Base-by-base conservation (phyloP, 805 yeast genomes). In the Sugiyamaella qingdaonensis region DNA sequence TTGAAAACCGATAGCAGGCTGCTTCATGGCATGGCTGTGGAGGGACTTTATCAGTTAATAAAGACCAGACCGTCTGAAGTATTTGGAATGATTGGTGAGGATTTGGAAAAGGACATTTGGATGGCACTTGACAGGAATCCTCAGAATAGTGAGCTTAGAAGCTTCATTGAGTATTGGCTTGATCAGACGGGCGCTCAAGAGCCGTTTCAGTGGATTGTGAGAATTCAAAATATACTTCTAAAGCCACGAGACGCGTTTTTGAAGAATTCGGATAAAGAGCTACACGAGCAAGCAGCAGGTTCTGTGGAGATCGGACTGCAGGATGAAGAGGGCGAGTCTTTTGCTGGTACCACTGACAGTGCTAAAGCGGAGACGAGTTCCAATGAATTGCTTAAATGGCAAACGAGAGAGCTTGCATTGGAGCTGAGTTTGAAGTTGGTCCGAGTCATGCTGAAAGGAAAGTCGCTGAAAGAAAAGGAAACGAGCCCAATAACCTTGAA, bases 21-120 rank as follows among this genome's bases (percentile, higher is more conserved):
- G 5, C 55, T 67, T 11, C 57, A 69, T 19, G 67, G 69, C 16
- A 68, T 75, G 2, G 80, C 85, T 1, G 76, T 82, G 49, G 77
- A 73, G 33, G 77, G 86, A n/a, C 72, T 84, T 51, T 76, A 74
- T 29, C 87, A 85, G 60, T 61, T 86, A 31, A 71, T 82, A 33
- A 80, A 81, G 57, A 73, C 81, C 0, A 78, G 80, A 1, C 77
- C 78, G n/a, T 70, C 73, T 14, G 64, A 71, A 18, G 63, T 78
- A 1, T 74, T 84, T 52, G 63, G 70, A 1, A 52, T 65, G 9
- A 62, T 70, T 0, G 71, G 70, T 1, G 66, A 70, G 11, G 76
- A 74, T 1, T 64, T 82, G 5, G 82, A 81, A 39, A 75, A 72
- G 42, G 70, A 79, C 27, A 68, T 85, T 5, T 88, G 94, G 94